A percentile compares a stretch with the other conserved stretches of the same genome.
Conservation (phyloP, 331 rosid genomes). For the Quercus lobata region DNA sequence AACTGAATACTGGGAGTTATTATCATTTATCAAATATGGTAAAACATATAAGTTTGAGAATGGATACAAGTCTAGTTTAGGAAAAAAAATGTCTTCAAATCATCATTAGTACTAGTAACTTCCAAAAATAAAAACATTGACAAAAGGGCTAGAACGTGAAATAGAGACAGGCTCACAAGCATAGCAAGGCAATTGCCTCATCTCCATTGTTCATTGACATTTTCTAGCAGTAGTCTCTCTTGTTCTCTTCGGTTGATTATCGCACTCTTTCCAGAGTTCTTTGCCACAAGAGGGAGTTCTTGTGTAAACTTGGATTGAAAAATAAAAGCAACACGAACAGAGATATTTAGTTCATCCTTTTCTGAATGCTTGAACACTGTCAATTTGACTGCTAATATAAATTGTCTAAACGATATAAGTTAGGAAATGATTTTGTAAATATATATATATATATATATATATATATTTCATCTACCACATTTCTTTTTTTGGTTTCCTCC, state of each 20-base stretch:
- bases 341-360: neutral
- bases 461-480: neutral
- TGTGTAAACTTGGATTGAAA: neutral
- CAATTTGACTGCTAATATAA: neutral
- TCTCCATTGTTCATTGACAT: neutral
- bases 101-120: neutral
- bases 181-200: neutral
- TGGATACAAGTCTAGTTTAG: neutral
- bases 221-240: neutral
- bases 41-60: neutral
- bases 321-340: neutral
- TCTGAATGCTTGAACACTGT: neutral
- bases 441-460: neutral
- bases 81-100: neutral
- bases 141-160: neutral
- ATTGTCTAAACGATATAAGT: neutral
- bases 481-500: constrained; percentile 9
- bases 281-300: neutral
- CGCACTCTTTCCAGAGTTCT: neutral
- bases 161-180: neutral
- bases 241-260: neutral
- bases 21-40: neutral
- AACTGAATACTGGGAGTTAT: neutral
- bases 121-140: neutral
- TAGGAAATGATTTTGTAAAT: neutral